Base-by-base conservation (phyloP, 2,329 filamentous ascomycete genomes). In the Pestalotiopsis fici region DNA sequence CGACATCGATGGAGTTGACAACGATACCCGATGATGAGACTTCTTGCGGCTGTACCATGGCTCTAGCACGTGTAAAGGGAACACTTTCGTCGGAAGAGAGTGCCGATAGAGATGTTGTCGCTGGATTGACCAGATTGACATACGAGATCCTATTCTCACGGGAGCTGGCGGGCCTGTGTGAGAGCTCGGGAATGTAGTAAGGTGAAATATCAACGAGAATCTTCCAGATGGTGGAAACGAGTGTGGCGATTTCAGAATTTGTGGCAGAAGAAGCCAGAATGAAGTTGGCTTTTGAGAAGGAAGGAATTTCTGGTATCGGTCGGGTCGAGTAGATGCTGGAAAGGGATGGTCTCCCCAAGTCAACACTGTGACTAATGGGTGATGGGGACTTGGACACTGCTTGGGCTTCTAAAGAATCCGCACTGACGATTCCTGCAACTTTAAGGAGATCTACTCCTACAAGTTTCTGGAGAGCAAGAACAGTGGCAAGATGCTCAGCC, bases 361-460 rank as follows among this genome's bases (percentile, higher is more conserved):
- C 68, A n/a, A 69, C 25, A 27, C 61, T 66, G 31, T 66, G 69
- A 9, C 60, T 61, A 4, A 65, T 61, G 18, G 66, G 43, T 23
- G 67, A 25, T 56, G 71, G 70, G 50, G 65, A 67, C 4, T 64
- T 64, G 7, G 70, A 55, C 43, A 69, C 66, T 15, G 70, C 61
- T 54, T 71, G 74, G 4, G 75, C 71, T 7, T 81, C 78, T 27
- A 76, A 76, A 68, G 77, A 78, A 18, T 80, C 78, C 11, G 83
- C 75, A 67, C 86, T 80, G 11, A 90, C 75, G 43, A 91, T 84
- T 12, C 87, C 87, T 3, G 86, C 87, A 5, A 91, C 82, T 73
- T 87, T 89, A 77, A 91, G 80, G 25, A 87, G 73, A 39, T 88
- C 83, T 1, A 80, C 78, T 2, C 89, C 88, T 4, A 89, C 80